Evolutionary conservation across 192 early-diverging fungal genomes (phyloP), one percentile per base, ranked within the genome.

Genomic region (Ambispora gerdemannii): DNA sequence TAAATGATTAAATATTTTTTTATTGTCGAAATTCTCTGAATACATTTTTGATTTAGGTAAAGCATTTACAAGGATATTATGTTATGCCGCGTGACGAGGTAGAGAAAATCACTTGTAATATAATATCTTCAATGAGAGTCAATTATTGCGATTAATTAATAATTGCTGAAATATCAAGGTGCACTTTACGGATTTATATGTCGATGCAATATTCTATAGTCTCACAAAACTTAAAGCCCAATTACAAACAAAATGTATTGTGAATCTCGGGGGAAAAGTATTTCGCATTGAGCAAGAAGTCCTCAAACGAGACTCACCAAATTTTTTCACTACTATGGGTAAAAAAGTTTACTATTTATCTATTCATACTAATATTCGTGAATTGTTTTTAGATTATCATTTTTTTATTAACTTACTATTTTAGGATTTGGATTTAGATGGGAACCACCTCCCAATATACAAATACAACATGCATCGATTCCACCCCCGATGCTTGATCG

Each of bases 31-130:
- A 22, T 22, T 20, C 53, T 55, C 17, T n/a, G 17, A 6, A 7
- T 11, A 22, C 25, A 25, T 20, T 4, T 25, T 10, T 28, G 8
- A 33, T 28, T 24, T 55, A 67, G 66, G 50, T 84, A 32, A 77
- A 78, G 22, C 78, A 84, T 71, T 73, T 86, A 33, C 79, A 81
- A 32, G 85, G 85, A 22, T 86, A 86, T 67, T 78, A 79, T 68
- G 71, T 84, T 25, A 67, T 70, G 22, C 75, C 81, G 2, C 60
- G 38, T 30, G 81, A 84, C 31, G 78, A 80, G 61, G 73, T 80
- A 43, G 67, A 67, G 38, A 47, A 19, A 61, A 32, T 47, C 13
- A 47, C 3, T 25, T 2, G 3, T 50, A 25, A 33, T 33, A n/a
- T 15, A 59, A 28, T 22, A 3, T 32, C 10, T 63, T 25, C 1